These are phyloP conservation scores for Ulvella scutata DNA, from an alignment of 139 green algal genomes.

Conservation along the genomic window DNA sequence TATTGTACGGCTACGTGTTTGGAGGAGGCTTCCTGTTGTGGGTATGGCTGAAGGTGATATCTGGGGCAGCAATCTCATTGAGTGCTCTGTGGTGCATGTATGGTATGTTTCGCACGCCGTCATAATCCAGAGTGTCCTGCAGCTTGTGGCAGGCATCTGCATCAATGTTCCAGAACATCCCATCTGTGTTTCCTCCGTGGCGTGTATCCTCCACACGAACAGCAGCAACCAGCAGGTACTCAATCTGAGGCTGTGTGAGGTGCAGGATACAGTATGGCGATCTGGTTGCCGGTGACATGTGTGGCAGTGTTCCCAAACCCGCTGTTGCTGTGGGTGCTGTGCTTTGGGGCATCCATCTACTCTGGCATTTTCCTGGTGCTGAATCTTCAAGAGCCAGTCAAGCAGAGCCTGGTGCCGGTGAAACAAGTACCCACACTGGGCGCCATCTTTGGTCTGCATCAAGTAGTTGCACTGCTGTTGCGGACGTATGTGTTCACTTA, in stretches of 20 bases:
- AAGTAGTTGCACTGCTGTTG: background rate
- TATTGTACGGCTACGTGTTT: background rate
- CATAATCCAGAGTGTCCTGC: background rate
- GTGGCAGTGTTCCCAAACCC: background rate
- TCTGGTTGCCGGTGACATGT: background rate
- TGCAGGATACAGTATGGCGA: slow-evolving; percentile 1
- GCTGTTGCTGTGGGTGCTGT: background rate
- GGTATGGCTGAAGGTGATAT: slow-evolving; percentile 4
- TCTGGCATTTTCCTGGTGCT: background rate
- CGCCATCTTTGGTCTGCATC: background rate
- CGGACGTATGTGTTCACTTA: background rate
- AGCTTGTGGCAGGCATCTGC: background rate
- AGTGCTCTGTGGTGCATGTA: background rate
- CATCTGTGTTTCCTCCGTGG: too few species aligned
- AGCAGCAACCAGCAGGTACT: too few species aligned
- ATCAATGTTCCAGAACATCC: too few species aligned
- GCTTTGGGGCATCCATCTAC: background rate
- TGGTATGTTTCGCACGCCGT: background rate
- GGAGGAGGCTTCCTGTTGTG: background rate
- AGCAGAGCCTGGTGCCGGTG: background rate
- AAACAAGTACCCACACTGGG: background rate
- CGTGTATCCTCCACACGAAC: too few species aligned
- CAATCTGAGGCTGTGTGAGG: too few species aligned
- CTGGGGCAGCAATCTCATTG: background rate
- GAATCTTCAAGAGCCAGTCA: background rate